phyloP scores from a whole-genome alignment of 495 filamentous ascomycete genomes.

The Lepraria neglecta region DNA sequence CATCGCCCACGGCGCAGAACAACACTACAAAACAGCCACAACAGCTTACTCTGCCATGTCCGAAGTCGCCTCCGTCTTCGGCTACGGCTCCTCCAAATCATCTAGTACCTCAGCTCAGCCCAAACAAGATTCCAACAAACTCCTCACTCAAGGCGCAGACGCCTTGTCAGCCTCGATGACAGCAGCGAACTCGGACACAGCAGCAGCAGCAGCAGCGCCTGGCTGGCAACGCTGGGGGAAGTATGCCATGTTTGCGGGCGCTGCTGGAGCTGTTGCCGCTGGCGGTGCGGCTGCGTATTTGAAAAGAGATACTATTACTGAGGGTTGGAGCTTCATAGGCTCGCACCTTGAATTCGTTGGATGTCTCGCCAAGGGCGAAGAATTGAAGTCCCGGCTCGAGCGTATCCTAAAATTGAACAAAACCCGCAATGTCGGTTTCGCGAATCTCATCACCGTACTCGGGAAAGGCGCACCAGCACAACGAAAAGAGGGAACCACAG shows the following conservation, averaged over 20 bases:
- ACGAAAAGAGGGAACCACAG: slow-evolving; percentile 25
- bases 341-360: slow-evolving; percentile 96
- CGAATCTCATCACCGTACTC: slow-evolving; percentile 76
- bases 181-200: slow-evolving; percentile 41
- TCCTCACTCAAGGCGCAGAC: slow-evolving; percentile 20
- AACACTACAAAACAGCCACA: slow-evolving; percentile 68
- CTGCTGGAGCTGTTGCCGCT: slow-evolving; percentile 71
- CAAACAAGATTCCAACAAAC: slow-evolving; percentile 25
- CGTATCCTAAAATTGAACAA: slow-evolving; percentile 51
- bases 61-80: slow-evolving; percentile 55
- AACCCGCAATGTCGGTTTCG: slow-evolving; percentile 58
- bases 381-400: slow-evolving; percentile 61
- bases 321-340: slow-evolving; percentile 70
- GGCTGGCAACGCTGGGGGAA: slow-evolving; percentile 71
- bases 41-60: slow-evolving; percentile 63
- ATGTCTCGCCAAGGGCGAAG: slow-evolving; percentile 69
- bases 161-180: slow-evolving; percentile 29
- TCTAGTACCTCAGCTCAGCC: slow-evolving; percentile 23
- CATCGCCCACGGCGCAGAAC: slow-evolving; percentile 81
- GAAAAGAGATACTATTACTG: slow-evolving; percentile 67
- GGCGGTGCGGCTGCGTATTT: slow-evolving; percentile 85
- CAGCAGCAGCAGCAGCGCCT: slow-evolving; percentile 39
- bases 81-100: slow-evolving; percentile 44
- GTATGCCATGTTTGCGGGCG: slow-evolving; percentile 76
- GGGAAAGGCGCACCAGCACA: slow-evolving; percentile 52